A percentile compares a stretch with the other conserved stretches of the same genome.
These are phyloP conservation scores for Acanthamoeba lugdunensis DNA, from an alignment of 208 protist genomes.

Conservation along the genomic window DNA sequence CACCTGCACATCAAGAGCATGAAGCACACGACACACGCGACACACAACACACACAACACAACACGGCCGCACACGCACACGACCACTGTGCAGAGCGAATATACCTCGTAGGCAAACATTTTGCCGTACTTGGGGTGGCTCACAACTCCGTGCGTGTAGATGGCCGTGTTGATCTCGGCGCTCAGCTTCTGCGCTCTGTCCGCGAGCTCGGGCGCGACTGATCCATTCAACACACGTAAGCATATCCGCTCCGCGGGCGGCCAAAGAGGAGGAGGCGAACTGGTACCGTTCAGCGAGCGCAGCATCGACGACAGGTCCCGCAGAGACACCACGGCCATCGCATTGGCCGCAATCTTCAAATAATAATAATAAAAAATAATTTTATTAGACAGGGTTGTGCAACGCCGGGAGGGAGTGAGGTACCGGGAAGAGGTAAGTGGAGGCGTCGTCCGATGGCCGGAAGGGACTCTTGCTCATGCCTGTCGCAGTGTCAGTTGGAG, in stretches of 20 bases:
- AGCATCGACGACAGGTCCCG: slow-evolving; percentile 32
- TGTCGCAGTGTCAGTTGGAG: background rate
- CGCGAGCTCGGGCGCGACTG: background rate
- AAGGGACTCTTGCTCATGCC: slow-evolving; percentile 71
- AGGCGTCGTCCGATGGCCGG: slow-evolving; percentile 80
- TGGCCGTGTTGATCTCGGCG: slow-evolving; percentile 71
- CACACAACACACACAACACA: too few species aligned
- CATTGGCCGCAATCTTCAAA: slow-evolving; percentile 77
- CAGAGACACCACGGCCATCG: slow-evolving; percentile 69
- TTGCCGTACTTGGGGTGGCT: background rate
- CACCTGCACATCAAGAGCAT: background rate
- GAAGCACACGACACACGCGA: too few species aligned
- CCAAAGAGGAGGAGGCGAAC: too few species aligned
- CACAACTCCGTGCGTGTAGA: slow-evolving; percentile 67
- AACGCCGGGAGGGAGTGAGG: background rate
- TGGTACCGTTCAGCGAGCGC: slow-evolving; percentile 3
- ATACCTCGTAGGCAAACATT: slow-evolving; percentile 79
- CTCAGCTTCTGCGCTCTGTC: background rate
- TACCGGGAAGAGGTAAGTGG: slow-evolving; percentile 69
- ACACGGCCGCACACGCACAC: background rate
- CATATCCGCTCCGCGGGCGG: too few species aligned
- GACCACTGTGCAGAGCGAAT: too few species aligned
- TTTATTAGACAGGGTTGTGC: too few species aligned
- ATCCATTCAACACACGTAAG: background rate
- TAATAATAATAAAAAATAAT: too few species aligned